These are phyloP conservation scores for Mycena sp. DNA, from an alignment of 1,284 basidiomycete genomes.

Conservation along the genomic window DNA sequence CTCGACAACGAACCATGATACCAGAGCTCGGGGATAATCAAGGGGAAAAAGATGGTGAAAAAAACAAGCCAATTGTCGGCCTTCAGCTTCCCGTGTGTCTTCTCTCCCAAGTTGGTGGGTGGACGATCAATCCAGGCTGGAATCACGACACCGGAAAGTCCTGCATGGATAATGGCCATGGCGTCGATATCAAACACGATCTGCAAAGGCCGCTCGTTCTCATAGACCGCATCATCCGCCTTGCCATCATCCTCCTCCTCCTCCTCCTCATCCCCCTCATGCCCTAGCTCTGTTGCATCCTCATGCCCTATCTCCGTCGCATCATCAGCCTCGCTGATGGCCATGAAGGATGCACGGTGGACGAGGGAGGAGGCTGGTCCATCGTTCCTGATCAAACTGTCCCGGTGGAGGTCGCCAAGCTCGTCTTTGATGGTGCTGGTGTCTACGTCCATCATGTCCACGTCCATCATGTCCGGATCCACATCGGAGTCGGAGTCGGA, in stretches of 20 bases:
- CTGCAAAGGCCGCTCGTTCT: not conserved
- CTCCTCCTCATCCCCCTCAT: too few relatives aligned
- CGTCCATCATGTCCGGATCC: too few relatives aligned
- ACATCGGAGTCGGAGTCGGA: slow-evolving; percentile 24
- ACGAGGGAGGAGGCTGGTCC: not conserved
- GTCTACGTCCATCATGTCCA: slow-evolving; percentile 25
- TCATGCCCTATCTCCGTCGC: not conserved
- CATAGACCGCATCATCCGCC: not conserved
- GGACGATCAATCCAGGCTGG: slow-evolving; percentile 19
- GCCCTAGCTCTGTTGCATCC: too few relatives aligned
- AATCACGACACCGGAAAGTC: slow-evolving; percentile 9
- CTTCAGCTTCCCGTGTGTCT: slow-evolving; percentile 27
- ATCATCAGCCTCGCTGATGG: not conserved
- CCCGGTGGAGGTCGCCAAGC: slow-evolving; percentile 21
- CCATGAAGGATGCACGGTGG: slow-evolving; percentile 5
- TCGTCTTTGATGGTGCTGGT: slow-evolving; percentile 18
- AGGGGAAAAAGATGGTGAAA: slow-evolving; percentile 19
- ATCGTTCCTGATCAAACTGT: slow-evolving; percentile 10
- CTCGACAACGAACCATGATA: not conserved
- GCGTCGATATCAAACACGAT: not conserved
- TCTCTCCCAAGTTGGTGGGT: slow-evolving; percentile 26
- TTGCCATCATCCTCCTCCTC: not conserved
- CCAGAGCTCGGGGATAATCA: slow-evolving; percentile 21
- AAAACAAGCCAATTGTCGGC: slow-evolving; percentile 22
- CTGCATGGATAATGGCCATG: slow-evolving; percentile 8